phyloP scores from a whole-genome alignment of 768 basidiomycete species.

The Saitozyma podzolica region DNA sequence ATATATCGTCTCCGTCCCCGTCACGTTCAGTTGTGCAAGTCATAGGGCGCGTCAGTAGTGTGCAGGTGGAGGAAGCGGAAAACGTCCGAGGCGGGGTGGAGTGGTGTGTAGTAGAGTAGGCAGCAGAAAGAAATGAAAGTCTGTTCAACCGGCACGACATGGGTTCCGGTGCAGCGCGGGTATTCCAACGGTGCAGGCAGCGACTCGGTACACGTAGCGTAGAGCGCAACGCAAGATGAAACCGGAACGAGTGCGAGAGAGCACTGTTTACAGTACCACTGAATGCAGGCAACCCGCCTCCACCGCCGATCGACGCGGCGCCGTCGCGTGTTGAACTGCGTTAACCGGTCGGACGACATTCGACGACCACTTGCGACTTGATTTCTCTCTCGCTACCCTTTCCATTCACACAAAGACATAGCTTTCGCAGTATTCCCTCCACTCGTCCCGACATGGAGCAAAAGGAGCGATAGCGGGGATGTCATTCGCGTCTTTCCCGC shows the following conservation, averaged over 20 bases:
- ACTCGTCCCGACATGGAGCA: conserved; percentile 2
- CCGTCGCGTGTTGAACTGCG: too few relatives aligned
- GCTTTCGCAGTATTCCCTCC: background rate
- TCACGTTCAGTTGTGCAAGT: background rate
- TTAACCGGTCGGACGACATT: too few relatives aligned
- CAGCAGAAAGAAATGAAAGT: conserved; percentile 40
- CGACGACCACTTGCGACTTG: background rate
- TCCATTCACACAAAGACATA: background rate
- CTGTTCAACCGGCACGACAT: conserved; percentile 49
- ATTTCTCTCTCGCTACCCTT: background rate
- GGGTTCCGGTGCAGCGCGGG: background rate
- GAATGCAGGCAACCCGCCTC: background rate
- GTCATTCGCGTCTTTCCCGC: conserved; percentile 36
- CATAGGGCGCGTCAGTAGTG: too few relatives aligned
- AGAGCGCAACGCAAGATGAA: too few relatives aligned
- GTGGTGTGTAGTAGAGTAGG: conserved; percentile 11
- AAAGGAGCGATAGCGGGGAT: conserved; percentile 3
- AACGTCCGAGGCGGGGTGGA: background rate
- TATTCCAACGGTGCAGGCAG: too few relatives aligned
- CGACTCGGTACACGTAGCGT: too few relatives aligned
- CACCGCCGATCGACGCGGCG: background rate
- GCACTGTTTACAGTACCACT: background rate
- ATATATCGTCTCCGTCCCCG: conserved; percentile 8
- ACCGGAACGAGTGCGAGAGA: too few relatives aligned
- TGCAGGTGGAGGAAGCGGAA: background rate